Percentiles rank a stretch among this genome's conserved stretches.
These are phyloP conservation scores for Fusarium luffae DNA, from an alignment of 2,329 filamentous ascomycete species.

Conservation along the genomic window DNA sequence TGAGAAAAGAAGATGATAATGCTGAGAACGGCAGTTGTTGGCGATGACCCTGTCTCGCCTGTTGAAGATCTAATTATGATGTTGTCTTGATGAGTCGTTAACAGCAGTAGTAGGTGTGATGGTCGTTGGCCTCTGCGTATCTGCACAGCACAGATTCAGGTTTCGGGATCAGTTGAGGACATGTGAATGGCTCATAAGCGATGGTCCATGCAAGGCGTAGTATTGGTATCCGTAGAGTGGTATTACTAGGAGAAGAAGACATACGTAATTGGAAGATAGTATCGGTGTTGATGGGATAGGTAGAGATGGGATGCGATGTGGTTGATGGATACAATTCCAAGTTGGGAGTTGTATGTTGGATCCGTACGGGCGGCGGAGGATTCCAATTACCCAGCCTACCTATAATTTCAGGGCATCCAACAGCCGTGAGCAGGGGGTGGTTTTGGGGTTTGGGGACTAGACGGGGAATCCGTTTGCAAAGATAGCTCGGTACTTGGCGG, in stretches of 20 bases:
- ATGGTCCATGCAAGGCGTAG: neutral
- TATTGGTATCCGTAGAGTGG: conserved; percentile 3
- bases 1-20: conserved; percentile 14
- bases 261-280: conserved; percentile 1
- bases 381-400: neutral
- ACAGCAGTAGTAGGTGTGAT: conserved; percentile 6
- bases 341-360: neutral
- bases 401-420: neutral
- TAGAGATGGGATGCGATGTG: conserved; percentile 6
- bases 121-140: conserved; percentile 26
- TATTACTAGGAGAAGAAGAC: neutral
- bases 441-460: conserved; percentile 11
- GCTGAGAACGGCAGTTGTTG: conserved; percentile 29
- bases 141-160: conserved; percentile 14
- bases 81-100: neutral
- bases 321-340: neutral
- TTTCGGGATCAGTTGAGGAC: conserved; percentile 8
- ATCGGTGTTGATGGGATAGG: conserved; percentile 6
- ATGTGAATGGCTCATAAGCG: conserved; percentile 24
- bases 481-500: conserved; percentile 35
- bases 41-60: conserved; percentile 14
- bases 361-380: neutral
- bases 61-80: conserved; percentile 7
- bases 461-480: conserved; percentile 4
- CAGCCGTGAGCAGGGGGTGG: neutral